phyloP scores from a whole-genome alignment of 768 basidiomycete species.

The Tulasnella sp. region DNA sequence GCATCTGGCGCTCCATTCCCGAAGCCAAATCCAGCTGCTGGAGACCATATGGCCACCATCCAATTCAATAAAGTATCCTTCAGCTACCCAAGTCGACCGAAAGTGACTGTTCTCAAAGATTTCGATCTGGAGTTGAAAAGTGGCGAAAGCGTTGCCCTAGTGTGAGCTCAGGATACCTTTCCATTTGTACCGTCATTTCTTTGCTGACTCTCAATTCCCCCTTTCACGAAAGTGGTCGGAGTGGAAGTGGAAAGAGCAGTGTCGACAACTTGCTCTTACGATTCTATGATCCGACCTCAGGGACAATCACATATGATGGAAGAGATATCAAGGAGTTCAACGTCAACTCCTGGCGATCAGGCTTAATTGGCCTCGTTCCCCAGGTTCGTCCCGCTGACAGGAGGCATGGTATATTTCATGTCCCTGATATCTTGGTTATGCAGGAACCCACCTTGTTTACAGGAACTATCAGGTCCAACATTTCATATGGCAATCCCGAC shows the following conservation, averaged over 20 bases:
- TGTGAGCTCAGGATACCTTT: conserved; percentile 45
- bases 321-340: conserved; percentile 87
- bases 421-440: too few species aligned
- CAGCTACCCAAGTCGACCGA: conserved; percentile 79
- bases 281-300: conserved; percentile 82
- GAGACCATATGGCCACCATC: conserved; percentile 45
- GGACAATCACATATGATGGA: conserved; percentile 75
- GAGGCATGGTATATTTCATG: background rate
- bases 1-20: conserved; percentile 46
- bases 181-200: conserved; percentile 4
- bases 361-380: conserved; percentile 83
- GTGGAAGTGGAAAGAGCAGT: conserved; percentile 91
- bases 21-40: conserved; percentile 32
- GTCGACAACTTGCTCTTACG: conserved; percentile 76
- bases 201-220: conserved; percentile 3
- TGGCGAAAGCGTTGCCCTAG: conserved; percentile 84
- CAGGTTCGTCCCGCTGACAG: conserved; percentile 39
- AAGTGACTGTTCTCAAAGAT: conserved; percentile 69
- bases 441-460: conserved; percentile 80
- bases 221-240: conserved; percentile 56
- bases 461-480: conserved; percentile 90
- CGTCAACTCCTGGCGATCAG: conserved; percentile 70
- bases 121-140: conserved; percentile 71
- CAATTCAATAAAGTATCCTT: conserved; percentile 78
- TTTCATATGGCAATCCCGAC: conserved; percentile 70